Evolutionary conservation across 2,329 filamentous ascomycete species (phyloP), one percentile per base, ranked within the genome.

Genomic region (Fusarium miscanthi): DNA sequence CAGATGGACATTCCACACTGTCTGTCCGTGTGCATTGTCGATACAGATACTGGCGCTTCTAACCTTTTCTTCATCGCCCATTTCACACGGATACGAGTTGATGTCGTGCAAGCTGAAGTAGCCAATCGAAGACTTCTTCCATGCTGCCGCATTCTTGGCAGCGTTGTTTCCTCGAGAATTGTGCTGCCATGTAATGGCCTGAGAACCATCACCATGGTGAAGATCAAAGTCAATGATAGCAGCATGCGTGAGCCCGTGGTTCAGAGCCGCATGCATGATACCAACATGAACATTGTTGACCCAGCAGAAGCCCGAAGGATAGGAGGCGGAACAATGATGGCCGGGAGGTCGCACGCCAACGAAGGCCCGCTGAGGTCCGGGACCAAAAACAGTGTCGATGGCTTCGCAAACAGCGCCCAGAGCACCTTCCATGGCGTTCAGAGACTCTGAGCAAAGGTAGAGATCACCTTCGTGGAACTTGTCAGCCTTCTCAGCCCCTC

Each of bases 91-190:
- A 78, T 97, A 99, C 1, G 95, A 98, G 82, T 99, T 98, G 84
- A 99, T 98, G 78, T 99, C 96, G 80, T 99, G 96, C 46, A 99
- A 81, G 80, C 95, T 98, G 81, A 97, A 98, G 80, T 99, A 99
- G 14, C 95, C 96, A 76, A 98, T 96, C 0, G 92, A 91, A 1
- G 92, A 91, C 84, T 93, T 96, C 83, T 95, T 95, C 87, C 92
- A 92, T 35, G 87, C 85, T 2, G 92, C 87, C 2, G 91, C 90
- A 78, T 93, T 95, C 80, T 93, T 94, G 11, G 89, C 81, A 43
- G 91, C 85, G 21, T 83, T 85, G 8, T 66, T 72, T 43, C 92
- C 89, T 68, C 92, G 91, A 52, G 89, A 86, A 79, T 98, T 99
- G 76, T 97, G 93, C 45, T 92, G 89, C 95, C 95, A 98, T 0